Percentiles rank a stretch among this genome's conserved stretches.
These are phyloP conservation scores for Tuber borchii DNA, from an alignment of 495 filamentous ascomycete species.

Conservation along the genomic window DNA sequence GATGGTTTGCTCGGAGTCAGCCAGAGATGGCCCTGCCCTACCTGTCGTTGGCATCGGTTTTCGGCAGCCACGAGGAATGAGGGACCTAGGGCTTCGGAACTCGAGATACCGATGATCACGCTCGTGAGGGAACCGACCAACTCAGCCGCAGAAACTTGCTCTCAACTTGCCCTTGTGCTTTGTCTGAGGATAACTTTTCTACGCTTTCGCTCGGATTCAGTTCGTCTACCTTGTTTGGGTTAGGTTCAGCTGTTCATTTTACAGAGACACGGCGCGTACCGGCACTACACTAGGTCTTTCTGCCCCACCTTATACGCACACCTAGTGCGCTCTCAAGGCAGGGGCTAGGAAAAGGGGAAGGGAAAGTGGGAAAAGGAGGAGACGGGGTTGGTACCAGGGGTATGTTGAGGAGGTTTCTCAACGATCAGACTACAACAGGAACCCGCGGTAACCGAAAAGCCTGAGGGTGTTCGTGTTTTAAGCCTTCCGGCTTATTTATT, in stretches of 20 bases:
- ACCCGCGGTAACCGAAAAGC: neutral
- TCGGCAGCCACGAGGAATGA: neutral
- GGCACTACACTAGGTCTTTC: neutral
- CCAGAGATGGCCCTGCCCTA: neutral
- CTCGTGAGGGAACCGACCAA: neutral
- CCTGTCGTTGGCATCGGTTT: neutral
- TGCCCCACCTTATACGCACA: neutral
- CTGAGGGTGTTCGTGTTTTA: neutral
- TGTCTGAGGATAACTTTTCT: neutral
- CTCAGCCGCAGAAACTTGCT: neutral
- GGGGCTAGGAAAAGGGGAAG: neutral
- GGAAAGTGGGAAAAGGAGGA: neutral
- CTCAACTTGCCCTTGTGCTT: neutral
- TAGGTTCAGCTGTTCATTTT: neutral
- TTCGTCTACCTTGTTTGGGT: neutral
- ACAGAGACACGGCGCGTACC: neutral
- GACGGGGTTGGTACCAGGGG: neutral
- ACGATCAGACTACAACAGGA: neutral
- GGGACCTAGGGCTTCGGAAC: neutral
- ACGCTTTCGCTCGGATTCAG: neutral
- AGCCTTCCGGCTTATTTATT: neutral
- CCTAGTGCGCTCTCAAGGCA: neutral
- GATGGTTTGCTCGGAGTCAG: neutral
- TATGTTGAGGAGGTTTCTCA: neutral
- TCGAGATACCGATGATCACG: neutral